Conservation (phyloP, 441 rosid genomes). For the Biscutella laevigata region DNA sequence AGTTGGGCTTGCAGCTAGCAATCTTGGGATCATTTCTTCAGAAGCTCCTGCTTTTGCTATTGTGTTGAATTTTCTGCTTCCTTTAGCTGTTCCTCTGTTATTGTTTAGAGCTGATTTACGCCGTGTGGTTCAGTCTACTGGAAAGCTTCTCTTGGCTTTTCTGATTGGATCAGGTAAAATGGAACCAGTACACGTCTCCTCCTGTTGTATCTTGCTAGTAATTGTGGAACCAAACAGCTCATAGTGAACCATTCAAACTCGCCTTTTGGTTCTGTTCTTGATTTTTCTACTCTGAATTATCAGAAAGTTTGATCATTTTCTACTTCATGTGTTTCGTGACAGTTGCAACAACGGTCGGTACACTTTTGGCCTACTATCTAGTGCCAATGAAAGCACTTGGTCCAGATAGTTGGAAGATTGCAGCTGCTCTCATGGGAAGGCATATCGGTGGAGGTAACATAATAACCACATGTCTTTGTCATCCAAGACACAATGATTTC, state of each 20-base stretch:
- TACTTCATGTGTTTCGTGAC: constrained; percentile 2
- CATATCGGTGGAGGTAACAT: constrained; percentile 80
- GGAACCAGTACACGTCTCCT: not conserved
- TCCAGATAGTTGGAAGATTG: constrained; percentile 80
- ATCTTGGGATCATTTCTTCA: constrained; percentile 51
- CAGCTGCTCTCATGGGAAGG: constrained; percentile 94
- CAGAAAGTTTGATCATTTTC: constrained; percentile 9
- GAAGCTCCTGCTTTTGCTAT: constrained; percentile 50
- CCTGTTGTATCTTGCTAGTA: not conserved
- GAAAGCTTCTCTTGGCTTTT: constrained; percentile 61
- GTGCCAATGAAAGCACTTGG: constrained; percentile 89
- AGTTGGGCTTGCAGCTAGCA: constrained; percentile 67
- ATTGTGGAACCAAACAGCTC: not conserved
- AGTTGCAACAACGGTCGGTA: constrained; percentile 79
- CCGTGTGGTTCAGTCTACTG: constrained; percentile 54
- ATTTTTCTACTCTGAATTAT: not conserved
- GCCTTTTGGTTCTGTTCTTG: not conserved
- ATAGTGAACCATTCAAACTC: not conserved
- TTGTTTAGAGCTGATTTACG: constrained; percentile 76
- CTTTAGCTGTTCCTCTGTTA: constrained; percentile 60
- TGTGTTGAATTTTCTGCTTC: constrained; percentile 58
- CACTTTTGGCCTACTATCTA: constrained; percentile 51
- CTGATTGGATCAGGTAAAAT: constrained; percentile 59
- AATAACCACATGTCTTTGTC: not conserved
- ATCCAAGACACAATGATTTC: not conserved